Base-by-base conservation (phyloP, 2,329 filamentous ascomycete species). In the Hymenoscyphus linearis region DNA sequence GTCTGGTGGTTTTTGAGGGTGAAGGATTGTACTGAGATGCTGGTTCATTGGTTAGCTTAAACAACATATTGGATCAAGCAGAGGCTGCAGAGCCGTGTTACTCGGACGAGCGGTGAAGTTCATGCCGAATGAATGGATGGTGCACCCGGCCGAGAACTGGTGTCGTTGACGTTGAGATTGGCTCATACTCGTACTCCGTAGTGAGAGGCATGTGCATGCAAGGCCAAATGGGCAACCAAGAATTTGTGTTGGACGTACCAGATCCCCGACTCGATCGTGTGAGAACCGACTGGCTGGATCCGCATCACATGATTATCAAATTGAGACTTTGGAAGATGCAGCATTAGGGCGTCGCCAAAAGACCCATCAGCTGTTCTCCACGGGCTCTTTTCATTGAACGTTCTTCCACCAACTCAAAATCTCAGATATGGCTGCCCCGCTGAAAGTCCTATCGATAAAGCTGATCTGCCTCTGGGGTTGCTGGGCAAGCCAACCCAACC, bases 381-480 rank as follows among this genome's bases (percentile, higher is more conserved):
- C 44, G 18, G 9, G 22, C 44, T 22, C 13, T 22, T 50, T 50
- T 18, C 18, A 9, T 50, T 50, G 18, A 25, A 12, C 25, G 3
- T 50, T 22, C 18, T 22, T 18, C 9, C 44, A 22, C 44, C 22
- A 13, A 37, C 35, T 34, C 34, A 56, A 6, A 22, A 12, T 25
- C 34, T 55, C 27, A 27, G 52, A 55, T 22, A 22, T 53, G 7
- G 52, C 52, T 16, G 52, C 52, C 52, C 52, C 26, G 52, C 52
- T 26, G 27, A 54, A 34, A 54, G 52, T 26, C 52, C 35, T 40
- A 18, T 35, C 34, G 35, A 37, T 56, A 56, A 56, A 56, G 35
- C 54, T 14, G 54, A 56, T 56, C 54, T 26, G 25, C 54, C 54
- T 56, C 54, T 26, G 54, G 54, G 54, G 16, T 44, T 56, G 18